A percentile compares a stretch with the other conserved stretches of the same genome.
Evolutionary conservation across 306 rosid genomes (phyloP).

Genomic region (Begonia loranthoides): DNA sequence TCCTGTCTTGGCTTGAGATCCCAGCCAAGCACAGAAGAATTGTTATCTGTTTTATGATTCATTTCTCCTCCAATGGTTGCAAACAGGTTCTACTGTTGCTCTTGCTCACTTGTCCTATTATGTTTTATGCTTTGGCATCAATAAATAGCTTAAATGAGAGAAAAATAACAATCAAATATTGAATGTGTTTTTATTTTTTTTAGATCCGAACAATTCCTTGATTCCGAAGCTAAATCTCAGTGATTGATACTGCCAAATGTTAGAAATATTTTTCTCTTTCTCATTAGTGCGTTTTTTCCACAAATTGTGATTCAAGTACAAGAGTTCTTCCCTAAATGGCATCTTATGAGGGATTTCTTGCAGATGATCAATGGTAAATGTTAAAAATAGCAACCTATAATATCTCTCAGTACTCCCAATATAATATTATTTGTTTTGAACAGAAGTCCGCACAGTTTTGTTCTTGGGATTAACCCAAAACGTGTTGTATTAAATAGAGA

Average conservation of each 20-base stretch:
- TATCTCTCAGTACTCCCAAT: too few species aligned
- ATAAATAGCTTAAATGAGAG: too few species aligned
- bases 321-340: constrained; percentile 41
- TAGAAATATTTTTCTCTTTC: too few species aligned
- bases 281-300: not conserved
- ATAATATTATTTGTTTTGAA: too few species aligned
- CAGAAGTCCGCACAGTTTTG: too few species aligned
- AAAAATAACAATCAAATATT: too few species aligned
- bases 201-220: too few species aligned
- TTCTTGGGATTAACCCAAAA: too few species aligned
- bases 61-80: constrained; percentile 6
- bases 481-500: too few species aligned
- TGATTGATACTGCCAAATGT: too few species aligned
- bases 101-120: not conserved
- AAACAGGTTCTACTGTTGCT: constrained; percentile 13
- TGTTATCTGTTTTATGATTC: constrained; percentile 26
- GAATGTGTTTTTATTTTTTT: too few species aligned
- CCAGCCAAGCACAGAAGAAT: constrained; percentile 53
- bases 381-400: constrained; percentile 64
- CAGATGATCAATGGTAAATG: constrained; percentile 67
- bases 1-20: constrained; percentile 81
- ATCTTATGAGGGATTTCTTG: constrained; percentile 79
- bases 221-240: too few species aligned
- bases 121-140: not conserved
- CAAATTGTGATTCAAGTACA: not conserved